Base-by-base conservation (phyloP, 805 yeast genomes). In the Soucietia sequanensis region DNA sequence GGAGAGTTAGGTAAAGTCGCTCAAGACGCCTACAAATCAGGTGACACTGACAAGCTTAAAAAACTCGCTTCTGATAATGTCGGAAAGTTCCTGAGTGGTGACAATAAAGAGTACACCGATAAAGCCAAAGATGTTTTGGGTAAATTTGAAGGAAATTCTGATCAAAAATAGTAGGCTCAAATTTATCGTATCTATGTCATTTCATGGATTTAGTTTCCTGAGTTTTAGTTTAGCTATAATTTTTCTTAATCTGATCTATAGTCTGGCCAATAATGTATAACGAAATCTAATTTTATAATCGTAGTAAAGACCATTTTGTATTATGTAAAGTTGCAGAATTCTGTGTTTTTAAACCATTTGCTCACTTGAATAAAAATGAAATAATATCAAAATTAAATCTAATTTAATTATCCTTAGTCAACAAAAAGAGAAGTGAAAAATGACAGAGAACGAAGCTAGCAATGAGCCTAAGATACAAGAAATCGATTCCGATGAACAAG, bases 1-100 rank as follows among this genome's bases (percentile, higher is more conserved):
- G 54, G 55, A 14, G 44, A 51, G 23, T 35, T 34, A 27, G 49
- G 49, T 2, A 34, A 45, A 8, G 27, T 39, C 6, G 30, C 25
- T 26, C 19, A 38, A 19, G 43, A 39, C 16, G 13, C 30, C 19
- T 20, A 28, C 15, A 44, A 38, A 22, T 41, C 36, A 13, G 36
- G 33, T n/a, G 23, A 16, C 7, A 18, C 13, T 4, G 31, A 29
- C 12, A 19, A 19, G 22, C 16, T 15, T 13, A 29, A 29, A 23
- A 19, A 29, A 8, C 19, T 29, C 12, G 31, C 31, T 14, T n/a
- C 31, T 13, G 23, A 27, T 19, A 20, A 21, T 10, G 24, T 33
- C 10, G 38, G 41, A 6, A 31, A 36, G 31, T 36, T 33, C 23
- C 39, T 37, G 25, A 17, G 25, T 15, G 10, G 28, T 5, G 47